phyloP scores from a whole-genome alignment of 371 early-diverging fungal genomes.

The Mortierella sp. region DNA sequence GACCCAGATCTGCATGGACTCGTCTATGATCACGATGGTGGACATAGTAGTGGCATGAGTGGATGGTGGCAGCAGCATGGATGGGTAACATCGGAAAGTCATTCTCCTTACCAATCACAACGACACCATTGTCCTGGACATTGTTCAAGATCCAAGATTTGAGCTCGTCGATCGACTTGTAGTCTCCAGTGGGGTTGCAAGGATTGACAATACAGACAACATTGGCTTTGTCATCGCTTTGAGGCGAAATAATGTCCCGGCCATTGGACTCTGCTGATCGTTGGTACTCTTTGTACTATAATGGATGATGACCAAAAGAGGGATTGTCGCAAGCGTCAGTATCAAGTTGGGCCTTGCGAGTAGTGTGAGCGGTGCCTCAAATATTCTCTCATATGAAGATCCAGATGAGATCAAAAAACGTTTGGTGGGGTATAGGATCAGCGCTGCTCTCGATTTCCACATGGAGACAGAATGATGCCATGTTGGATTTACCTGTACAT shows the following conservation, averaged over 20 bases:
- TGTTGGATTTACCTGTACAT: constrained; percentile 64
- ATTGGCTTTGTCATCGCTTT: constrained; percentile 63
- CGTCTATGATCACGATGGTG: constrained; percentile 61
- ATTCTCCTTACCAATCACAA: constrained; percentile 68
- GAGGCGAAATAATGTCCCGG: constrained; percentile 68
- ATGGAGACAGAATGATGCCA: constrained; percentile 6
- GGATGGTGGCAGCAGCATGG: not conserved
- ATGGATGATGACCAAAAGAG: not conserved
- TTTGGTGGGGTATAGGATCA: constrained; percentile 48
- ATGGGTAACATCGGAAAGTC: too few relatives aligned
- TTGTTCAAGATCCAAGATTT: constrained; percentile 76
- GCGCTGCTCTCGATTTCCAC: constrained; percentile 6
- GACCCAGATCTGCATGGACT: constrained; percentile 92
- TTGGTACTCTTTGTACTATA: constrained; percentile 88
- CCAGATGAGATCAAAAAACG: not conserved
- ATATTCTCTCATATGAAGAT: too few relatives aligned
- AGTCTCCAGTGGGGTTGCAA: constrained; percentile 90
- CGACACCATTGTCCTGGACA: constrained; percentile 73
- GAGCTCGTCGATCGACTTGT: constrained; percentile 72
- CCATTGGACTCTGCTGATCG: constrained; percentile 81
- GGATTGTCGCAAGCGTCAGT: not conserved
- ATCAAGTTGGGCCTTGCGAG: not conserved
- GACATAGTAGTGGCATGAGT: too few relatives aligned
- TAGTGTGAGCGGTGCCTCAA: too few relatives aligned
- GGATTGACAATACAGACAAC: constrained; percentile 86